Conservation (phyloP, 2,329 filamentous ascomycete species). For the Trichoderma lentiforme region DNA sequence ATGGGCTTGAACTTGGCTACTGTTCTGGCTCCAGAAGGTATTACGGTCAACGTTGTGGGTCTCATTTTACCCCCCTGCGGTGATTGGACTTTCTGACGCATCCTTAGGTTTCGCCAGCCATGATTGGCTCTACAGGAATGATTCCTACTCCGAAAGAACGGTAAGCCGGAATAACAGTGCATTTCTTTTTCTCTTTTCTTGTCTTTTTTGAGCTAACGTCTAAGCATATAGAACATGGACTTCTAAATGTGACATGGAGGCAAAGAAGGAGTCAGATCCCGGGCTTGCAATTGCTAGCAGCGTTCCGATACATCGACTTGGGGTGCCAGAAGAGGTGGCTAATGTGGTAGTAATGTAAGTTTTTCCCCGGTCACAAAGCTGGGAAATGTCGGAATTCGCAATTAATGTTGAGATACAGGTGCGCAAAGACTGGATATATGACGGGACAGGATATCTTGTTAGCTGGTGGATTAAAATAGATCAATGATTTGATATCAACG, state of each 20-base stretch:
- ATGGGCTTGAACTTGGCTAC: neutral
- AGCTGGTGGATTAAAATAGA: neutral
- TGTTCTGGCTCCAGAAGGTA: neutral
- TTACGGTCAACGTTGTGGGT: neutral
- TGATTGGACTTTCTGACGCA: neutral
- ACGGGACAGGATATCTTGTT: neutral
- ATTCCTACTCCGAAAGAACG: neutral
- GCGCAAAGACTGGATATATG: neutral
- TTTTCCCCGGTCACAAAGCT: neutral
- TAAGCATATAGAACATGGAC: neutral
- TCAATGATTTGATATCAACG: neutral
- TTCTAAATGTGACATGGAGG: neutral
- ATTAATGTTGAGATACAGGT: neutral
- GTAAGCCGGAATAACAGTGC: neutral
- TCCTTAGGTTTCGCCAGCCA: neutral
- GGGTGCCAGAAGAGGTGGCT: neutral
- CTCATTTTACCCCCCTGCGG: neutral
- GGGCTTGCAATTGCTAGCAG: neutral
- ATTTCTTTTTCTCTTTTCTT: neutral
- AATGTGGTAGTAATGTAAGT: neutral
- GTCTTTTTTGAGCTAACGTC: neutral
- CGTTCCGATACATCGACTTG: neutral
- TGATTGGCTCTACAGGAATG: neutral
- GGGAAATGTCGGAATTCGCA: neutral
- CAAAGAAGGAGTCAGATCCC: neutral